These are phyloP conservation scores for Tephrocybe sp. DNA, from an alignment of 768 basidiomycete genomes.

Conservation along the genomic window DNA sequence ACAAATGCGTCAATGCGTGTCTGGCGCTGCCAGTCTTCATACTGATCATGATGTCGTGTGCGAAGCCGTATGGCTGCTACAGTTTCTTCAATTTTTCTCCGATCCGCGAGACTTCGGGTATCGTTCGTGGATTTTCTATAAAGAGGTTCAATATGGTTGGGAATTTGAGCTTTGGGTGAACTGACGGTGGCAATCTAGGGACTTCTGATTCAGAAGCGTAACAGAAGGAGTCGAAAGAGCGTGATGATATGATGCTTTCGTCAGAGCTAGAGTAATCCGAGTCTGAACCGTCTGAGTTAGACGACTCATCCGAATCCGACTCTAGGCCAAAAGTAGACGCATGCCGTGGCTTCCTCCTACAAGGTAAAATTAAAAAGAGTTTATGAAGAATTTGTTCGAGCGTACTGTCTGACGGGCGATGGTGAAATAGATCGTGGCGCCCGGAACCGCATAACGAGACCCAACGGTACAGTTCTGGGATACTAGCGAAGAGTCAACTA, in stretches of 20 bases:
- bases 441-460: constrained; percentile 47
- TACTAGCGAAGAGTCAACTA: no score
- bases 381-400: not conserved
- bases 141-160: constrained; percentile 1
- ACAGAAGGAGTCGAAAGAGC: constrained; percentile 34
- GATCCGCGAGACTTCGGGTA: constrained; percentile 34
- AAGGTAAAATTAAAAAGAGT: not conserved
- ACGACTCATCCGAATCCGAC: constrained; percentile 43
- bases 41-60: constrained; percentile 51
- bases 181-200: constrained; percentile 32
- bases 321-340: constrained; percentile 54
- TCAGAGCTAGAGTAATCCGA: constrained; percentile 32
- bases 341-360: constrained; percentile 26
- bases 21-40: constrained; percentile 55
- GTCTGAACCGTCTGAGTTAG: constrained; percentile 28
- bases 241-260: constrained; percentile 20
- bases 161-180: not conserved
- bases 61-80: constrained; percentile 50
- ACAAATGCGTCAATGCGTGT: constrained; percentile 52
- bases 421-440: constrained; percentile 27
- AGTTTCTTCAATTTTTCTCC: constrained; percentile 44
- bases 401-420: constrained; percentile 14
- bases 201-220: constrained; percentile 43
- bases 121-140: constrained; percentile 24
- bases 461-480: not conserved